Conservation (phyloP, 768 basidiomycete genomes). For the Hypholoma sublateritium region DNA sequence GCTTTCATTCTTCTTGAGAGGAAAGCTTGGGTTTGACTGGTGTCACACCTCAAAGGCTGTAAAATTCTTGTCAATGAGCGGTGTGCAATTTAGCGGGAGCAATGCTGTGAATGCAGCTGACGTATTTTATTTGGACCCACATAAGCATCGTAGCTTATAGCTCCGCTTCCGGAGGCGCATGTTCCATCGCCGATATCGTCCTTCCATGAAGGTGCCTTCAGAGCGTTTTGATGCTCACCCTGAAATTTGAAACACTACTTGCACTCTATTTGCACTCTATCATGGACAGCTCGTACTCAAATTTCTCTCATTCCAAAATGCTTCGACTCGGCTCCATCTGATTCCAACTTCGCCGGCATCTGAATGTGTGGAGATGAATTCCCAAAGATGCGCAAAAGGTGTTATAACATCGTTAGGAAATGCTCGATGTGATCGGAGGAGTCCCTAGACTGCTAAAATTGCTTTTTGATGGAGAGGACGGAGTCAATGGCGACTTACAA, state of each 20-base stretch:
- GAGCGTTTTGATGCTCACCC: background rate
- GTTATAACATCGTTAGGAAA: constrained; percentile 19
- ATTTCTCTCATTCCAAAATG: no score
- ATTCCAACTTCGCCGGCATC: no score
- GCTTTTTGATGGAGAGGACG: constrained; percentile 7
- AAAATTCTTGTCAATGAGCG: background rate
- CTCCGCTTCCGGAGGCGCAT: no score
- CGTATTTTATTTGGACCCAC: no score
- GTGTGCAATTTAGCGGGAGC: background rate
- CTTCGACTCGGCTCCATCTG: no score
- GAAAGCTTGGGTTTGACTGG: background rate
- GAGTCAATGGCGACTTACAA: background rate
- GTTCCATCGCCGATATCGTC: background rate
- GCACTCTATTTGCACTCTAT: no score
- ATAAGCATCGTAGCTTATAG: no score
- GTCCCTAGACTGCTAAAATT: background rate
- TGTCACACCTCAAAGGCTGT: background rate
- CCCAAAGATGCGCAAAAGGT: background rate
- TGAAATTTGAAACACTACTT: background rate
- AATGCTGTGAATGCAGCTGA: no score
- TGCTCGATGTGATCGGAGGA: constrained; percentile 30
- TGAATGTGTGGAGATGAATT: no score
- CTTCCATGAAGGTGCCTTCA: background rate
- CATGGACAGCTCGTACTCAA: no score
- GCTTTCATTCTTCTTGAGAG: background rate